Percentiles rank a stretch among this genome's conserved stretches.
These are phyloP conservation scores for Crithidia expoeki DNA, from an alignment of 208 protist genomes.

Conservation along the genomic window DNA sequence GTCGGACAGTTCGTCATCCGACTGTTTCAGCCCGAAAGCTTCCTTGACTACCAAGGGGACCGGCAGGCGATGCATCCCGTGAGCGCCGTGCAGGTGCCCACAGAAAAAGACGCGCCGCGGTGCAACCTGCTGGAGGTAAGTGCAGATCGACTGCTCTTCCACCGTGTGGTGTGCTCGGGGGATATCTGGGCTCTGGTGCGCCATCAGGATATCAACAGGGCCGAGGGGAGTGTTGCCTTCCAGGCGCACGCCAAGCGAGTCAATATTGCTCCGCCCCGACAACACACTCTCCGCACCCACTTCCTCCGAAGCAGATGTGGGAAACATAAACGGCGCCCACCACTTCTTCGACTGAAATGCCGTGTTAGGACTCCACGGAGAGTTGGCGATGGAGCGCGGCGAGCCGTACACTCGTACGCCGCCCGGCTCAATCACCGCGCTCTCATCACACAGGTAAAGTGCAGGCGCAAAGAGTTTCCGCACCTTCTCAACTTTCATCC, in stretches of 20 bases:
- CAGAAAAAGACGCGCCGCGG: constrained; percentile 49
- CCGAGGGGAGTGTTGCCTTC: constrained; percentile 38
- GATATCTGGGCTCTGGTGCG: constrained; percentile 52
- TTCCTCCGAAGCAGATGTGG: neutral
- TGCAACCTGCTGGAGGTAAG: constrained; percentile 39
- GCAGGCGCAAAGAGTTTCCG: constrained; percentile 45
- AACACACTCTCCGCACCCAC: neutral
- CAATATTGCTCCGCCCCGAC: neutral
- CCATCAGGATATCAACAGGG: constrained; percentile 58
- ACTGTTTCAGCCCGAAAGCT: constrained; percentile 8
- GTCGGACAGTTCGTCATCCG: neutral
- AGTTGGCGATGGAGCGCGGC: constrained; percentile 63
- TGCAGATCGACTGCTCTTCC: constrained; percentile 38
- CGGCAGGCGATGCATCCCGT: constrained; percentile 53
- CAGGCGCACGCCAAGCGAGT: constrained; percentile 21
- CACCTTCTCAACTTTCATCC: constrained; percentile 32
- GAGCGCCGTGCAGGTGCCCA: constrained; percentile 60
- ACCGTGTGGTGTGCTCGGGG: constrained; percentile 9
- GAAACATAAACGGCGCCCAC: constrained; percentile 36
- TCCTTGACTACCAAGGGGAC: constrained; percentile 19
- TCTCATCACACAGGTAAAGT: constrained; percentile 61
- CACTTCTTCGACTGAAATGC: constrained; percentile 45
- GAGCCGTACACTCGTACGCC: constrained; percentile 65
- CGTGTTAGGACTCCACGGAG: constrained; percentile 54
- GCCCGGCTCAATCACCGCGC: constrained; percentile 45